These are phyloP conservation scores for Striga asiatica DNA, from an alignment of 257 asterid genomes.

Conservation along the genomic window DNA sequence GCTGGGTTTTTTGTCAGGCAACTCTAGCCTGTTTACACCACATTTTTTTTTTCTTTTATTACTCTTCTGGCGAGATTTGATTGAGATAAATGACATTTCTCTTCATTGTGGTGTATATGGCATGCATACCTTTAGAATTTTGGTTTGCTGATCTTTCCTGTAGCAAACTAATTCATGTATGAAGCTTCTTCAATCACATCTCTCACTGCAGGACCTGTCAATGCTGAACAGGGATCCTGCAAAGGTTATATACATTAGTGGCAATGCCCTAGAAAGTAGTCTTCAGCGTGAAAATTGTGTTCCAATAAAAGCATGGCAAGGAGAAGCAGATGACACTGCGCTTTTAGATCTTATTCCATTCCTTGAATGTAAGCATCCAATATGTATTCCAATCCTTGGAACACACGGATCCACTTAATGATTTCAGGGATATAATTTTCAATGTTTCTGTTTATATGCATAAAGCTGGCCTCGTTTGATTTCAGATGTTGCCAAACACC, in stretches of 20 bases:
- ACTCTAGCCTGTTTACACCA: background rate
- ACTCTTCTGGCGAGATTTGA: background rate
- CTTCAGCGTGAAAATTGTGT: constrained; percentile 77
- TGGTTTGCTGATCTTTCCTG: background rate
- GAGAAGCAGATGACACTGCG: constrained; percentile 74
- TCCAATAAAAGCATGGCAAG: constrained; percentile 62
- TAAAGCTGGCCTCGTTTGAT: constrained; percentile 10
- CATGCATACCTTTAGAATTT: background rate
- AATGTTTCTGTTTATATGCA: background rate
- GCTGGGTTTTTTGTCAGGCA: background rate
- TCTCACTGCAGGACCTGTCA: constrained; percentile 68
- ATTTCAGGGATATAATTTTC: constrained; percentile 1
- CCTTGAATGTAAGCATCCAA: constrained; percentile 67
- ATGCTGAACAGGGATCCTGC: constrained; percentile 79
- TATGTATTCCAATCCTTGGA: background rate
- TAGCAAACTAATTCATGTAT: background rate
- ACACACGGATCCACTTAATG: constrained; percentile 8
- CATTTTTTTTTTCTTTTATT: background rate
- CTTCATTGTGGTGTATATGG: background rate
- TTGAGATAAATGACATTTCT: background rate
- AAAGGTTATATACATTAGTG: constrained; percentile 63
- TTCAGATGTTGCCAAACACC: constrained; percentile 67
- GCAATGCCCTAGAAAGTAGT: constrained; percentile 60
- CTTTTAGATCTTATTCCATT: constrained; percentile 84
- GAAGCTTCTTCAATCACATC: background rate